A percentile compares a stretch with the other conserved stretches of the same genome.
These are phyloP conservation scores for Xylariaceae sp. DNA, from an alignment of 2,329 filamentous ascomycete species.

Conservation along the genomic window DNA sequence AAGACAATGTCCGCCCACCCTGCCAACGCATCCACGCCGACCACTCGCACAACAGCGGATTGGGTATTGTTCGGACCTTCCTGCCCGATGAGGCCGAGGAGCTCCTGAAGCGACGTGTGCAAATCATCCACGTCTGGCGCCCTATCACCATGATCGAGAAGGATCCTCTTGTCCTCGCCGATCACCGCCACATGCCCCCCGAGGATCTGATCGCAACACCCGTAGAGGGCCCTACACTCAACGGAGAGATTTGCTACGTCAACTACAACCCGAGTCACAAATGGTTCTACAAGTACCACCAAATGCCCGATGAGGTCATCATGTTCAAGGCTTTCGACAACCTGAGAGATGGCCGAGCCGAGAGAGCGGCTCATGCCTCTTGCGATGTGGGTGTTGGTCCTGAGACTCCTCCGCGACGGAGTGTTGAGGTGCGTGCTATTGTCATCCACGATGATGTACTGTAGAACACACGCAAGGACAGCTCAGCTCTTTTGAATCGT, in stretches of 20 bases:
- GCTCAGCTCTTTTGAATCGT: too few species aligned
- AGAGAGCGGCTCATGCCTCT: neutral
- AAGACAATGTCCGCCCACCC: neutral
- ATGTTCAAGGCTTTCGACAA: slow-evolving; percentile 1
- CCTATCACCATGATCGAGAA: neutral
- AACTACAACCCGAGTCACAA: neutral
- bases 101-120: neutral
- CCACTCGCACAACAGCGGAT: neutral
- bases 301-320: neutral
- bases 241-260: slow-evolving; percentile 1
- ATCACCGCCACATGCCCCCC: neutral
- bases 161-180: neutral
- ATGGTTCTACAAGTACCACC: neutral
- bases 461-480: too few species aligned
- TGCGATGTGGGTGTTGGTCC: neutral
- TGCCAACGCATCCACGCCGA: neutral
- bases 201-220: neutral
- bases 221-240: neutral
- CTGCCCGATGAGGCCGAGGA: neutral
- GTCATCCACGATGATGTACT: slow-evolving; percentile 1
- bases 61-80: neutral
- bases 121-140: slow-evolving; percentile 1
- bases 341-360: neutral
- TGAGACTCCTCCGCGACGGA: neutral
- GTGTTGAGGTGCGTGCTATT: neutral